Evolutionary conservation across 257 asterid species (phyloP).

Genomic region (Rhazya stricta): DNA sequence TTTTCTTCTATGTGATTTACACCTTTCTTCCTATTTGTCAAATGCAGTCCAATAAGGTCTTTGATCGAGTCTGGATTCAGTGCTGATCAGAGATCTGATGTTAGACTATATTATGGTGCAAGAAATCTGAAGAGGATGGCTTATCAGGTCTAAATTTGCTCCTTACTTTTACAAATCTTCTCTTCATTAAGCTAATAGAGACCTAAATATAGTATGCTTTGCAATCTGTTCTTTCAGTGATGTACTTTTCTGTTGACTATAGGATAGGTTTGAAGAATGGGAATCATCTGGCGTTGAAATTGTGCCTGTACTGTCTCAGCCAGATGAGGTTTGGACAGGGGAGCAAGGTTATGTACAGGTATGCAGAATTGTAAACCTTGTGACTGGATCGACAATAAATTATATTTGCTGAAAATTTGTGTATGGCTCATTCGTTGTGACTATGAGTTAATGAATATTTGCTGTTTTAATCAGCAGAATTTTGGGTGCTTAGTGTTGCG

Average conservation of each 20-base stretch:
- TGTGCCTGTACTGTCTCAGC: constrained; percentile 77
- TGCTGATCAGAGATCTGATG: constrained; percentile 74
- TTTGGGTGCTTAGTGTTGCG: not conserved
- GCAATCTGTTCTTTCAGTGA: not conserved
- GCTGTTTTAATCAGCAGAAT: not conserved
- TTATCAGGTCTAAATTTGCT: constrained; percentile 50
- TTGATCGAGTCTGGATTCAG: constrained; percentile 73
- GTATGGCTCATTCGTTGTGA: not conserved
- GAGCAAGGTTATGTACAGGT: constrained; percentile 88
- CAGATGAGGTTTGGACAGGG: constrained; percentile 75
- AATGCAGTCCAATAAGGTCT: constrained; percentile 80
- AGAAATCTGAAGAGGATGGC: constrained; percentile 83
- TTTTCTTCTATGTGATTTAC: constrained; percentile 5
- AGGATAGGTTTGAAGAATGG: constrained; percentile 90
- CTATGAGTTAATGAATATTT: not conserved
- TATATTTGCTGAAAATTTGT: constrained; percentile 2
- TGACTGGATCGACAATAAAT: not conserved
- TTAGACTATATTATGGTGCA: constrained; percentile 91
- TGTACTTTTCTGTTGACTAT: constrained; percentile 9
- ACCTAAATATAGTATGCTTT: not conserved
- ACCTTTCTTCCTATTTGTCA: constrained; percentile 1
- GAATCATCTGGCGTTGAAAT: constrained; percentile 63
- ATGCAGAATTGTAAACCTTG: not conserved
- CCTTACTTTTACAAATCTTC: constrained; percentile 6
- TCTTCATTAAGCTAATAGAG: not conserved